Evolutionary conservation across 1,139 yeast species (phyloP), one percentile per base, ranked within the genome.

Genomic region (Yamadazyma dushanensis): DNA sequence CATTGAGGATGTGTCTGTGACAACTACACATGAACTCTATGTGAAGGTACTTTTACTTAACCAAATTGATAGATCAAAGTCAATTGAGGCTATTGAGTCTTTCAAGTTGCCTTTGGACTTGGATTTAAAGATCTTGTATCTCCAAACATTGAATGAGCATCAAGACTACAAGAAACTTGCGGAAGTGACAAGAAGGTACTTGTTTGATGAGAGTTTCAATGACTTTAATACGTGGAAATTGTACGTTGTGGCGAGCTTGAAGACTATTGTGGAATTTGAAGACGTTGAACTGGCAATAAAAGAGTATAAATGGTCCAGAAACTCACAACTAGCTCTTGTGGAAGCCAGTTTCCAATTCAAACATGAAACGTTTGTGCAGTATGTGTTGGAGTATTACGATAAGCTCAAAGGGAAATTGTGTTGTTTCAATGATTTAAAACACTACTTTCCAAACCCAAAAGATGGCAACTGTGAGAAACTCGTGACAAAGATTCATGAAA

Each of bases 141-240:
- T 82, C 14, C 69, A 74, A 0, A 56, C 71, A 0, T 56, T 83
- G 38, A 56, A 64, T 8, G 49, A 57, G 14, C 32, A 57, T 7
- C 57, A 66, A 36, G 48, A 60, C n/a, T 80, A 76, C 76, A 55
- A 56, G 1, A 44, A 45, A 7, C 55, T 83, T n/a, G 58, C 49
- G 37, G 46, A 56, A 0, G 66, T 60, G 38, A 47, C 70, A 22
- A 26, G 49, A 2, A 40, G 53, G 1, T 60, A 73, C n/a, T 49
- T 80, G 8, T 60, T 70, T 20, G 61, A 60, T 2, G 61, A 68
- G 26, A 56, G 63, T 4, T 70, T 78, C 37, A 78, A 81, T 46
- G 86, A 80, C 51, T 80, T 72, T 59, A 72, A 76, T 44, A 70
- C 82, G 9, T 80, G 86, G 87, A 72, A 70, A 37, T 53, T 61